phyloP scores from a whole-genome alignment of 2,329 filamentous ascomycete species.

The Malbranchea zuffiana region DNA sequence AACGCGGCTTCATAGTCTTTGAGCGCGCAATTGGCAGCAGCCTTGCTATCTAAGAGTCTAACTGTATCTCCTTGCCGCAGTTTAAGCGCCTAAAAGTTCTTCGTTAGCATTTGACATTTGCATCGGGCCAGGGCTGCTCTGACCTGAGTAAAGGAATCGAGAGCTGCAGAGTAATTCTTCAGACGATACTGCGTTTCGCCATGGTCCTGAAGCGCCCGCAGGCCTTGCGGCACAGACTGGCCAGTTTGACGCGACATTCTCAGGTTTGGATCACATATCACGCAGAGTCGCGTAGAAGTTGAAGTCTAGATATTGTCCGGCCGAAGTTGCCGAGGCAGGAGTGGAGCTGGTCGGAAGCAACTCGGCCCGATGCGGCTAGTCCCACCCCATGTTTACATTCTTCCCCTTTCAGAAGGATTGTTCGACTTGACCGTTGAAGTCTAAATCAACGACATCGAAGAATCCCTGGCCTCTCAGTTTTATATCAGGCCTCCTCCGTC shows the following conservation, averaged over 20 bases:
- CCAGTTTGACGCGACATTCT: not conserved
- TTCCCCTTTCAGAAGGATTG: constrained; percentile 31
- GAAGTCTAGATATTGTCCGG: too few relatives aligned
- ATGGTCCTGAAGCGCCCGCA: constrained; percentile 24
- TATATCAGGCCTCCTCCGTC: too few relatives aligned
- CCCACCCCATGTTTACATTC: constrained; percentile 32
- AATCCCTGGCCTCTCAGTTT: too few relatives aligned
- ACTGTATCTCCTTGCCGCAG: constrained; percentile 24
- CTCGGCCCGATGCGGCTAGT: constrained; percentile 6
- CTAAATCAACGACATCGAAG: too few relatives aligned
- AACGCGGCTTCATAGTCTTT: constrained; percentile 41
- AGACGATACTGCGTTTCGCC: constrained; percentile 36
- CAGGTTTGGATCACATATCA: not conserved
- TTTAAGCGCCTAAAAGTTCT: constrained; percentile 27
- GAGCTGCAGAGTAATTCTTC: constrained; percentile 34
- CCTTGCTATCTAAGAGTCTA: constrained; percentile 44
- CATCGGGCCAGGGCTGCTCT: not conserved
- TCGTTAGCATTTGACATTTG: constrained; percentile 2
- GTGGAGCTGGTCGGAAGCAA: constrained; percentile 1
- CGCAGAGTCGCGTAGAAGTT: not conserved
- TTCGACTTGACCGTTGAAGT: too few relatives aligned
- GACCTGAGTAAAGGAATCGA: constrained; percentile 35
- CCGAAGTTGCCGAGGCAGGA: too few relatives aligned
- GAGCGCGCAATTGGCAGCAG: constrained; percentile 46
- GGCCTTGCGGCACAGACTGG: not conserved